Conservation (phyloP, 768 basidiomycete species). For the Lanmaoa rubissima region DNA sequence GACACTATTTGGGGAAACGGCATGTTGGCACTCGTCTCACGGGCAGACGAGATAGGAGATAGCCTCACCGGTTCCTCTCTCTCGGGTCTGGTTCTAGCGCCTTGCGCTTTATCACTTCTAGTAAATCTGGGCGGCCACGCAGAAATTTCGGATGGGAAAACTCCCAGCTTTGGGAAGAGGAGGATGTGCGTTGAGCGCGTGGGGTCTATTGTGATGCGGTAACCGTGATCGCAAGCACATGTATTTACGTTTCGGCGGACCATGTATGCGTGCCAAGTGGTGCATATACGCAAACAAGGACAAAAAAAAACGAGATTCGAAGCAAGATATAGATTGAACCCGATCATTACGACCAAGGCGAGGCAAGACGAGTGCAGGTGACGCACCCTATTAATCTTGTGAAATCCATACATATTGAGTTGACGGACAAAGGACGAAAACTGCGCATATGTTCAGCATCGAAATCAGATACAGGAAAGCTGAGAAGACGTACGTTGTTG, state of each 20-base stretch:
- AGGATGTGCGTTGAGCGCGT: conserved; percentile 76
- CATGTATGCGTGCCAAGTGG: conserved; percentile 1
- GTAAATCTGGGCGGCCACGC: conserved; percentile 73
- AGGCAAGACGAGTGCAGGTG: neutral
- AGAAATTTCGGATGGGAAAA: conserved; percentile 87
- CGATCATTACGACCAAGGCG: conserved; percentile 11
- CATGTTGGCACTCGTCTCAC: conserved; percentile 1
- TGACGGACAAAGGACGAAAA: conserved; percentile 95
- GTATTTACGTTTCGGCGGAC: neutral
- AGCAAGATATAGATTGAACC: conserved; percentile 1
- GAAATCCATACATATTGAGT: conserved; percentile 95
- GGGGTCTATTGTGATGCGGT: conserved; percentile 52
- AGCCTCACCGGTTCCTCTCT: conserved; percentile 28
- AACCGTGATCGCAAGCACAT: neutral
- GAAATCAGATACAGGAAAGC: conserved; percentile 1
- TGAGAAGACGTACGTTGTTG: conserved; percentile 65
- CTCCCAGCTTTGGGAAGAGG: conserved; percentile 84
- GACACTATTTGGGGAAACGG: conserved; percentile 49
- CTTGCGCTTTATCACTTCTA: conserved; percentile 86
- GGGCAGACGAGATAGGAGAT: neutral
- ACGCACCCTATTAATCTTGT: conserved; percentile 85
- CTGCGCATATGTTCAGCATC: conserved; percentile 36
- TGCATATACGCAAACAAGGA: conserved; percentile 6
- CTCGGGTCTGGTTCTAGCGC: conserved; percentile 78
- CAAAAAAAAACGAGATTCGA: neutral